phyloP scores from a whole-genome alignment of 768 basidiomycete genomes.

The Boletus eberwhitei region DNA sequence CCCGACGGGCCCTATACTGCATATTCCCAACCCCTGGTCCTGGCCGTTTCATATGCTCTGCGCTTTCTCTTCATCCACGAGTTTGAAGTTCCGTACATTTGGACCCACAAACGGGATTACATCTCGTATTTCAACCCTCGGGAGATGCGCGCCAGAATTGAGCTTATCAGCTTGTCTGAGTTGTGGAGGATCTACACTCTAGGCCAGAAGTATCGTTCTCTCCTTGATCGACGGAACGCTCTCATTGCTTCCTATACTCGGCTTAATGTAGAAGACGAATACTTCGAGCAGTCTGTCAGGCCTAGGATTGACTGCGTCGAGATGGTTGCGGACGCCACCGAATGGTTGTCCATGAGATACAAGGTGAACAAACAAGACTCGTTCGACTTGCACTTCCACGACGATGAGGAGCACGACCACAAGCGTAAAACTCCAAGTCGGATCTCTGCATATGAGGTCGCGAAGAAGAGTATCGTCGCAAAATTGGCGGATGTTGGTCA shows the following conservation, averaged over 20 bases:
- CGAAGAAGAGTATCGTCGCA: slow-evolving; percentile 74
- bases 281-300: slow-evolving; percentile 69
- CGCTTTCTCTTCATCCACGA: slow-evolving; percentile 82
- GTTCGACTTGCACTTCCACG: slow-evolving; percentile 64
- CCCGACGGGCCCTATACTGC: slow-evolving; percentile 56
- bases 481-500: slow-evolving; percentile 74
- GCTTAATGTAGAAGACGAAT: slow-evolving; percentile 66
- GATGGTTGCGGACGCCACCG: slow-evolving; percentile 83
- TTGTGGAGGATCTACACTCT: slow-evolving; percentile 90
- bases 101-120: slow-evolving; percentile 89
- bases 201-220: slow-evolving; percentile 85
- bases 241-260: slow-evolving; percentile 64
- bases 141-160: slow-evolving; percentile 57
- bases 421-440: slow-evolving; percentile 83
- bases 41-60: slow-evolving; percentile 76
- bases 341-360: slow-evolving; percentile 87
- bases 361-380: slow-evolving; percentile 66
- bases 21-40: slow-evolving; percentile 65
- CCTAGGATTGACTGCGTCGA: slow-evolving; percentile 78
- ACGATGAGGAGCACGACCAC: slow-evolving; percentile 55
- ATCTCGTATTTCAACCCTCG: slow-evolving; percentile 76
- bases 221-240: slow-evolving; percentile 68
- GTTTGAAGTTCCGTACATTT: slow-evolving; percentile 94
- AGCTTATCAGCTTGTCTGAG: slow-evolving; percentile 75
- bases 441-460: slow-evolving; percentile 77